Evolutionary conservation across 305 asterid species (phyloP).

Genomic region (Fraxinus paxiana): DNA sequence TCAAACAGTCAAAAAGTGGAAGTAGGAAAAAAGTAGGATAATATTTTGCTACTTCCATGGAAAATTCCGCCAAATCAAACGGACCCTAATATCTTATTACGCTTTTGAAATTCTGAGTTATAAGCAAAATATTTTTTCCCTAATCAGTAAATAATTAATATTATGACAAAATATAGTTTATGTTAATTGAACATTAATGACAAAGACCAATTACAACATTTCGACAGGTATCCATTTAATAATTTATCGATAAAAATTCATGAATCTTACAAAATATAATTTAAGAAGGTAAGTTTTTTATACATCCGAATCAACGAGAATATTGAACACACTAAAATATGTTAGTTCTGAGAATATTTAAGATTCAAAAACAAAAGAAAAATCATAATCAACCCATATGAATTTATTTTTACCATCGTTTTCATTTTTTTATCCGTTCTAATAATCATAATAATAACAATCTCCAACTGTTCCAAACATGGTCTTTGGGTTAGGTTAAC

Average conservation of each 20-base stretch:
- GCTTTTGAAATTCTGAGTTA: background rate
- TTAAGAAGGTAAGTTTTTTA: background rate
- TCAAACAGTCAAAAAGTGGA: too few relatives aligned
- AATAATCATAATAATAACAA: background rate
- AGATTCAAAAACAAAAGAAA: background rate
- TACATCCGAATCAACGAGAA: background rate
- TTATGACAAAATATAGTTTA: too few relatives aligned
- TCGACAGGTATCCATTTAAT: background rate
- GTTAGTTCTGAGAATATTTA: background rate
- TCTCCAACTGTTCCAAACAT: slow-evolving; percentile 20
- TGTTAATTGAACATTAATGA: background rate
- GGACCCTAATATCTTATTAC: background rate
- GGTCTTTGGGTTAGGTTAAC: slow-evolving; percentile 11
- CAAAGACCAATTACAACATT: background rate
- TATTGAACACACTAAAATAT: background rate
- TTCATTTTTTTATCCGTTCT: background rate
- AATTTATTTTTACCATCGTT: background rate
- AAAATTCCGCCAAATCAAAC: too few relatives aligned
- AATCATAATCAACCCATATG: background rate
- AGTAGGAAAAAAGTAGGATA: too few relatives aligned
- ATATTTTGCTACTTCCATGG: too few relatives aligned
- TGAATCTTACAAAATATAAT: background rate
- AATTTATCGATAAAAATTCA: background rate
- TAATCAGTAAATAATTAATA: background rate
- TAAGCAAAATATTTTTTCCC: background rate